A percentile compares a stretch with the other conserved stretches of the same genome.
These are phyloP conservation scores for Cornus controversa DNA, from an alignment of 148 eudicot genomes.

Conservation along the genomic window DNA sequence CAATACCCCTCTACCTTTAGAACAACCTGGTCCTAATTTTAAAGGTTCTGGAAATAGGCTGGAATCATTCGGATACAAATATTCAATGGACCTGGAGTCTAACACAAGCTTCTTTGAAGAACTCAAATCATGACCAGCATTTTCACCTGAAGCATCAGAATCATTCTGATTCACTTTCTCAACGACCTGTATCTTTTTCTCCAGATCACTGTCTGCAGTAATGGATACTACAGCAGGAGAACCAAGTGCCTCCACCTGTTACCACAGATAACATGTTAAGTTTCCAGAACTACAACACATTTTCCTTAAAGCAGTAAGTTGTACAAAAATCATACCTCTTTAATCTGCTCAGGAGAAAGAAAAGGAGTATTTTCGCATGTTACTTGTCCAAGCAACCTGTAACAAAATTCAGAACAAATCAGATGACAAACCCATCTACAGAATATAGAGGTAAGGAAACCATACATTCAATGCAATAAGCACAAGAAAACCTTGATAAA, in stretches of 20 bases:
- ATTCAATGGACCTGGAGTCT: constrained; percentile 26
- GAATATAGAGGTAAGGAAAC: constrained; percentile 8
- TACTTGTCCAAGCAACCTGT: constrained; percentile 65
- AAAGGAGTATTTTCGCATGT: constrained; percentile 46
- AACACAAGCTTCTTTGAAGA: constrained; percentile 21
- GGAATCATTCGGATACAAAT: constrained; percentile 23
- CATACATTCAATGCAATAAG: constrained; percentile 4
- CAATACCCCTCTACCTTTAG: constrained; percentile 46
- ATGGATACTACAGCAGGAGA: constrained; percentile 27
- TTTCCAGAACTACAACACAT: not conserved
- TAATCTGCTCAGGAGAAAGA: constrained; percentile 61
- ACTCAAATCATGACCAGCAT: constrained; percentile 27
- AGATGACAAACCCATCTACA: constrained; percentile 5
- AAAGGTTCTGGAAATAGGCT: constrained; percentile 21
- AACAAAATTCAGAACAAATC: constrained; percentile 16
- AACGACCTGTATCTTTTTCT: constrained; percentile 32
- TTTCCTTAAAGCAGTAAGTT: not conserved
- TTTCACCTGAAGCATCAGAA: constrained; percentile 41
- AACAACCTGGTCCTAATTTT: constrained; percentile 36
- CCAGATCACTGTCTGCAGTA: constrained; percentile 30
- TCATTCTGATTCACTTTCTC: constrained; percentile 46
- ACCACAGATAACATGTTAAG: constrained; percentile 11
- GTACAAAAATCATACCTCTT: constrained; percentile 54
- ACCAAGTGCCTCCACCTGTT: constrained; percentile 60
- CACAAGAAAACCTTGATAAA: constrained; percentile 52